Evolutionary conservation across 441 rosid genomes (phyloP), one percentile per base, ranked within the genome.

Genomic region (Metrosideros polymorpha): DNA sequence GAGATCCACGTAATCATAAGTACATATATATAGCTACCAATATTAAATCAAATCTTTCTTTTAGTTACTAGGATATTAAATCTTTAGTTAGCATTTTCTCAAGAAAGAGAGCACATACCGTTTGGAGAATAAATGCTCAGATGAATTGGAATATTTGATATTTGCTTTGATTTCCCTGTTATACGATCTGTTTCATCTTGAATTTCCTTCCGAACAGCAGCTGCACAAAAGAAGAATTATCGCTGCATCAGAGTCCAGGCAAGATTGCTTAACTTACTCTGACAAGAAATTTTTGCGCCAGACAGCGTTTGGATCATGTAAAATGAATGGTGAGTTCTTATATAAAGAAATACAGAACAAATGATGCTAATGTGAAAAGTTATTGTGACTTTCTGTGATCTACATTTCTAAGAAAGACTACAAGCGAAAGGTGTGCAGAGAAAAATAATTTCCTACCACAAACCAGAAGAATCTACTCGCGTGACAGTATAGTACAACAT

Each of bases 111-210:
- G 50, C 32, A 92, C 96, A 84, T 84, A 97, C 99, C 98, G 85
- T 95, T 92, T 85, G 99, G 98, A 87, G 99, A 98, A 89, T 96
- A 98, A 86, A 98, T 94, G 89, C 99, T 98, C 77, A 98, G 93
- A 47, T 98, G 99, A 88, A 98, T 98, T 42, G 99, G 99, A 90
- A 95, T 83, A 89, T 96, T 95, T 63, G 99, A 98, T 89, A 97
- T 97, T 84, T 95, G 97, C 91, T 98, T 96, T 52, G 97, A 53
- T 90, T 94, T 95, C 88, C 98, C 99, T 85, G 99, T 96, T 88
- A 96, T 95, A 57, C 99, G 94, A 93, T 98, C 99, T 71, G 99
- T 96, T 94, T 98, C 99, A 90, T 98, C 99, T 86, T 89, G 87
- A 71, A 98, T 98, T 91, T 98, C 99, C 95, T 93, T 95, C 7